Evolutionary conservation across 371 early-diverging fungal species (phyloP).

Genomic region (Capillidium rhysosporum): DNA sequence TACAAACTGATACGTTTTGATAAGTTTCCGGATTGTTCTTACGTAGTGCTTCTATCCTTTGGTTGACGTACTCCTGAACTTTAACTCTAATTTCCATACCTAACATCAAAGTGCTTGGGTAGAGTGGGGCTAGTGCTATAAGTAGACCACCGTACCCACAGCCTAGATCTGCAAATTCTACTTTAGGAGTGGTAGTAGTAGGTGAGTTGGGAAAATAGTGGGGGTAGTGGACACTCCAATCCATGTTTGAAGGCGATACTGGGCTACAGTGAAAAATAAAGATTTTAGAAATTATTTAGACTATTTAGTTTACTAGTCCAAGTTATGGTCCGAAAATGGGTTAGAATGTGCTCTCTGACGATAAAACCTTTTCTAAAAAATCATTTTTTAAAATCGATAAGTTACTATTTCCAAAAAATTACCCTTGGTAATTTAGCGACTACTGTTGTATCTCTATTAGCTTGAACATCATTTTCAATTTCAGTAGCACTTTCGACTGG

Average conservation of each 20-base stretch:
- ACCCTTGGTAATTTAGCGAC: neutral
- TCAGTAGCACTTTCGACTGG: too few species aligned
- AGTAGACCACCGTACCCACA: conserved; percentile 98
- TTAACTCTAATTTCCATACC: conserved; percentile 98
- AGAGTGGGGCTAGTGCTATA: conserved; percentile 73
- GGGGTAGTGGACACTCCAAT: conserved; percentile 83
- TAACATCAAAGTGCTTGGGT: conserved; percentile 76
- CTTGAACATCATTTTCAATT: too few species aligned
- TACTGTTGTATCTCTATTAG: neutral
- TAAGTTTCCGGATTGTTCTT: conserved; percentile 59
- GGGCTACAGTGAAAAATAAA: conserved; percentile 33
- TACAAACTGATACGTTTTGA: conserved; percentile 86
- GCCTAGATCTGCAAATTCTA: conserved; percentile 97
- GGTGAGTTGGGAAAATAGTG: conserved; percentile 32
- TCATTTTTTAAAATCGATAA: neutral
- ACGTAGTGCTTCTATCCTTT: conserved; percentile 76
- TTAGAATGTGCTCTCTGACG: conserved; percentile 98
- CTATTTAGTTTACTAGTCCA: conserved; percentile 88
- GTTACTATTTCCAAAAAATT: neutral
- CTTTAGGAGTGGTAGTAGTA: conserved; percentile 18
- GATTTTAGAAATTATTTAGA: conserved; percentile 9
- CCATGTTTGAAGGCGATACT: conserved; percentile 54
- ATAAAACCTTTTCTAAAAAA: conserved; percentile 70
- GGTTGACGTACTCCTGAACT: conserved; percentile 85
- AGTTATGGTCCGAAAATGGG: conserved; percentile 86